These are phyloP conservation scores for Stagonosporopsis cucurbitacearum DNA, from an alignment of 2,329 filamentous ascomycete genomes.

Conservation along the genomic window DNA sequence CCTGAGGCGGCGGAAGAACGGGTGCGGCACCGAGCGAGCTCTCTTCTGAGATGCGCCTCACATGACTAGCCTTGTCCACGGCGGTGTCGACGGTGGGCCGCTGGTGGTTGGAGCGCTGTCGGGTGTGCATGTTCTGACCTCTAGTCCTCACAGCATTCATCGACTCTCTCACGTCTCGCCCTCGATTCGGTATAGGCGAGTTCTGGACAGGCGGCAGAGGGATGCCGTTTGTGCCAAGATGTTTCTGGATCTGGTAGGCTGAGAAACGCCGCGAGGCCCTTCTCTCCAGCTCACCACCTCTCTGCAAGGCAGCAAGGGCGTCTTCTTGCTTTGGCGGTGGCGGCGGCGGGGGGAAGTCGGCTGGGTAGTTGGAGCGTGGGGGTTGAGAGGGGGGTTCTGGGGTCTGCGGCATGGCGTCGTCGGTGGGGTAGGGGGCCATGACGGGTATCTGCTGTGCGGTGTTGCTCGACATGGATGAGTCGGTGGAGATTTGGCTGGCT, in stretches of 20 bases:
- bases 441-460: conserved; percentile 79
- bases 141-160: conserved; percentile 73
- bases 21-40: conserved; percentile 50
- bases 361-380: conserved; percentile 52
- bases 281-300: conserved; percentile 89
- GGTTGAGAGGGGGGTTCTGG: conserved; percentile 39
- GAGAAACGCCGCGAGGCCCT: conserved; percentile 93
- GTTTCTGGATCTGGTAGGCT: conserved; percentile 95
- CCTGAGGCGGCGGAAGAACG: conserved; percentile 44
- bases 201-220: conserved; percentile 81
- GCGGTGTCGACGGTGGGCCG: conserved; percentile 63
- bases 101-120: conserved; percentile 58
- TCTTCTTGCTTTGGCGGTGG: conserved; percentile 85
- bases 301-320: conserved; percentile 86
- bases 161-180: conserved; percentile 83
- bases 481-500: conserved; percentile 43
- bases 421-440: conserved; percentile 74
- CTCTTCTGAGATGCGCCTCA: conserved; percentile 69
- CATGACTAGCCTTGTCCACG: conserved; percentile 60
- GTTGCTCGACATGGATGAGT: conserved; percentile 73
- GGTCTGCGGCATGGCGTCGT: conserved; percentile 57
- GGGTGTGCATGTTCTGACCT: conserved; percentile 61
- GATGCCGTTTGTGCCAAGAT: conserved; percentile 84
- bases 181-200: conserved; percentile 83
- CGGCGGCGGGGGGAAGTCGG: conserved; percentile 73